Base-by-base conservation (phyloP, 495 filamentous ascomycete genomes). In the Aspergillus wentii region DNA sequence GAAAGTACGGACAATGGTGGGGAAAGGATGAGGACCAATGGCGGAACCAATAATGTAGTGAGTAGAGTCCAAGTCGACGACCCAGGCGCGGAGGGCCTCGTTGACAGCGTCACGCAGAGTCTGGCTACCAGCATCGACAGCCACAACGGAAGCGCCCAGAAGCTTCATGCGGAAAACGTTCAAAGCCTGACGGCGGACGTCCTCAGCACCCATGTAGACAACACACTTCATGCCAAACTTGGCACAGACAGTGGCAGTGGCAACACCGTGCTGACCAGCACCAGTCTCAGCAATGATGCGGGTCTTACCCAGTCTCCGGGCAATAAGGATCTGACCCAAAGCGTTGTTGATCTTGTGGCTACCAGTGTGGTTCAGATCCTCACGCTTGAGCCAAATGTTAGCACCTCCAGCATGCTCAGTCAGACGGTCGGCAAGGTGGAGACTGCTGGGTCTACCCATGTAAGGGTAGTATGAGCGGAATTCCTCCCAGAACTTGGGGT, bases 291-390 rank as follows among this genome's bases (percentile, higher is more conserved):
- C 90, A 44, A 96, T 96, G 49, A 97, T 94, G 58, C 86, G 81
- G 8, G 75, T 95, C 72, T 97, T 97, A 9, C 90, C 90, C 28
- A 95, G 65, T 32, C 85, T 70, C 17, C 71, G 71, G 0, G 91
- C 91, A 7, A 97, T 68, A 0, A 97, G 78, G 29, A 89, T 79
- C 61, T 95, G 91, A 9, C 91, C 90, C 13, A 95, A 59, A 3
- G 91, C 90, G 54, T 95, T 95, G 68, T 97, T 97, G 69, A 97
- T 95, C 73, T 97, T 97, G 72, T 97, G 91, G 18, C 81, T 86
- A 17, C 79, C 79, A 13, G 76, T 80, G 51, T 89, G 85, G 59
- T 96, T 96, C 19, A 96, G 70, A 61, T 95, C 90, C 63, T 96
- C 90, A 44, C 91, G 74, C 64, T 97, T 97, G 33, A 97, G 63